Evolutionary conservation across 164 flowering plant genomes (phyloP).

Genomic region (Tetrastigma voinierianum): DNA sequence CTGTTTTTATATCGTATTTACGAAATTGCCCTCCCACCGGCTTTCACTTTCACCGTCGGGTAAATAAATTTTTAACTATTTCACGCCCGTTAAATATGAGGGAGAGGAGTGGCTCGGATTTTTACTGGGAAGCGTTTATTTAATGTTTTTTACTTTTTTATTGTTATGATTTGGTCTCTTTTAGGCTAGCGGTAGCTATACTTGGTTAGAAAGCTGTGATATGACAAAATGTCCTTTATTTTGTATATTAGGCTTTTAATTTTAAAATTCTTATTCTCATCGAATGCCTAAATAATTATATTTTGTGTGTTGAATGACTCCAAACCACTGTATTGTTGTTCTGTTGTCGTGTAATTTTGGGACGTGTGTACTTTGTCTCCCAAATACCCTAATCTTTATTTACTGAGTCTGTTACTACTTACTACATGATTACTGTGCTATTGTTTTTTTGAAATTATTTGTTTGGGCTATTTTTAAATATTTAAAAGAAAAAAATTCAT

Average conservation of each 20-base stretch:
- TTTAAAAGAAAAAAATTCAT: too few relatives aligned
- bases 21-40: not conserved
- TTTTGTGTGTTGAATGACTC: slow-evolving; percentile 22
- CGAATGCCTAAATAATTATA: slow-evolving; percentile 17
- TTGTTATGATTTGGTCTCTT: slow-evolving; percentile 8
- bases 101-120: too few relatives aligned
- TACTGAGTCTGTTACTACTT: too few relatives aligned
- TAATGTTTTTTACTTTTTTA: too few relatives aligned
- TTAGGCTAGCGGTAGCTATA: not conserved
- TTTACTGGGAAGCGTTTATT: too few relatives aligned
- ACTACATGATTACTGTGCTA: too few relatives aligned
- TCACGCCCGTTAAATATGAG: too few relatives aligned
- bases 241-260: not conserved
- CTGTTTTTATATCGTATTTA: not conserved
- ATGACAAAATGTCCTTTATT: slow-evolving; percentile 8
- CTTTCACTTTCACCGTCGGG: not conserved
- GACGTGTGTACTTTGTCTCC: slow-evolving; percentile 24
- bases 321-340: slow-evolving; percentile 32
- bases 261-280: slow-evolving; percentile 7
- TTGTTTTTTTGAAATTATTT: too few relatives aligned
- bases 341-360: slow-evolving; percentile 27
- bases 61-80: not conserved
- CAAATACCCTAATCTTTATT: slow-evolving; percentile 1
- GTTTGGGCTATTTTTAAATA: too few relatives aligned
- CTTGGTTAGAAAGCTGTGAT: slow-evolving; percentile 10